A percentile compares a stretch with the other conserved stretches of the same genome.
phyloP scores from a whole-genome alignment of 176 grass and related monocot species.

The Oryza officinalis region DNA sequence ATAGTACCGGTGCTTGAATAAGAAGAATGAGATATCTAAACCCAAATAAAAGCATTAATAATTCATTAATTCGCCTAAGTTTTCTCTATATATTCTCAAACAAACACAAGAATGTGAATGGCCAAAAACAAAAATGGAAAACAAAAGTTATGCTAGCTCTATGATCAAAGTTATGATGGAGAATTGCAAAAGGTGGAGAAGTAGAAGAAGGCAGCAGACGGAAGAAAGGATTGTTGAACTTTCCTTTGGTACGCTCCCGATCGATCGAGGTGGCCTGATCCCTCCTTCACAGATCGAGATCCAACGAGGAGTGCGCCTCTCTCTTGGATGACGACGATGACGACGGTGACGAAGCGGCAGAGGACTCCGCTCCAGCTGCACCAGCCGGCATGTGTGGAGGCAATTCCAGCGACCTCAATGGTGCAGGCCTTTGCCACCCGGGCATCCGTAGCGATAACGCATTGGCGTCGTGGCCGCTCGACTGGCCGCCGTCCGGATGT shows the following conservation, averaged over 20 bases:
- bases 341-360: slow-evolving; percentile 50
- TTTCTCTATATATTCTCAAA: slow-evolving; percentile 63
- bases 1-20: slow-evolving; percentile 18
- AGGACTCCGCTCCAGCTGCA: slow-evolving; percentile 36
- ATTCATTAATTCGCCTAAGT: slow-evolving; percentile 48
- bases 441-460: slow-evolving; percentile 60
- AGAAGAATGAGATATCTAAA: slow-evolving; percentile 33
- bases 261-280: background rate
- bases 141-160: slow-evolving; percentile 43
- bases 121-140: slow-evolving; percentile 41
- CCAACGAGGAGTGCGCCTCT: slow-evolving; percentile 80
- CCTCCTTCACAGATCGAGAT: slow-evolving; percentile 84
- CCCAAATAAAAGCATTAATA: slow-evolving; percentile 34
- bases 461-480: slow-evolving; percentile 40
- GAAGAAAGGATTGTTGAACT: slow-evolving; percentile 66
- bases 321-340: slow-evolving; percentile 68
- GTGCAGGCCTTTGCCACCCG: slow-evolving; percentile 55
- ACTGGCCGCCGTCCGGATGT: slow-evolving; percentile 32
- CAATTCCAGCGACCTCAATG: slow-evolving; percentile 47
- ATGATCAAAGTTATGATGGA: slow-evolving; percentile 66
- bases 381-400: slow-evolving; percentile 23
- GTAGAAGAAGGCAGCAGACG: slow-evolving; percentile 32
- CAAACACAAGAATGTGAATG: slow-evolving; percentile 59
- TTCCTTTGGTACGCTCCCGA: slow-evolving; percentile 56
- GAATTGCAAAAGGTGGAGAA: slow-evolving; percentile 45